Percentiles rank a stretch among this genome's conserved stretches.
These are phyloP conservation scores for Phytophthora hibernalis DNA, from an alignment of 352 stramenopile genomes.

Conservation along the genomic window DNA sequence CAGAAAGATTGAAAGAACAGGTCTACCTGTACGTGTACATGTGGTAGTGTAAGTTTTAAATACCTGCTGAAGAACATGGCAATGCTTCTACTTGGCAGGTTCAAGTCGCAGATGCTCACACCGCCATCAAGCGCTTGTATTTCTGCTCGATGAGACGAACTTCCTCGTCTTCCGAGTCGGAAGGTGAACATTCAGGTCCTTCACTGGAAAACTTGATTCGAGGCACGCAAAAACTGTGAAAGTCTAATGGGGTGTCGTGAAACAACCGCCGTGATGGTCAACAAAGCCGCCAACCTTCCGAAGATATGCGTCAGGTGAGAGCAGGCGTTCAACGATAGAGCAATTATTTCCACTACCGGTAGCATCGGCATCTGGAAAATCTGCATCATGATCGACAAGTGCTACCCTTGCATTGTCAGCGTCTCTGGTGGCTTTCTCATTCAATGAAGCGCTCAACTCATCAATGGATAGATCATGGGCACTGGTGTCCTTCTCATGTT, in stretches of 20 bases:
- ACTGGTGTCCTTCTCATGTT: not conserved
- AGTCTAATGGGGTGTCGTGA: conserved; percentile 55
- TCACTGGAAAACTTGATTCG: conserved; percentile 73
- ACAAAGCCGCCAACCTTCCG: conserved; percentile 53
- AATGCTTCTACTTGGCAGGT: conserved; percentile 9
- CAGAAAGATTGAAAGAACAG: not conserved
- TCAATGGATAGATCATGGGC: conserved; percentile 23
- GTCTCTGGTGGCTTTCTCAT: conserved; percentile 1
- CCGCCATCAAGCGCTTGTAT: conserved; percentile 59
- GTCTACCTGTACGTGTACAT: too few relatives aligned
- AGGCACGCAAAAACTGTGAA: conserved; percentile 81
- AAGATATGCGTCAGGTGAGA: conserved; percentile 59
- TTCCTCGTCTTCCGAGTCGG: conserved; percentile 83
- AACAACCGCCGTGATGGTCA: conserved; percentile 58
- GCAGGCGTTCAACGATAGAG: conserved; percentile 33
- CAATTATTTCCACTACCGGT: conserved; percentile 19
- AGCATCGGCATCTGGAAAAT: conserved; percentile 17
- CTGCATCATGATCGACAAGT: conserved; percentile 13
- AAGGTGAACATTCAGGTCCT: conserved; percentile 33
- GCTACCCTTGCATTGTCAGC: not conserved
- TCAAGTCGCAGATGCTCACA: conserved; percentile 26
- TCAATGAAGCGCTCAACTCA: conserved; percentile 22
- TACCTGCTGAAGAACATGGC: conserved; percentile 28
- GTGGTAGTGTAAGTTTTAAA: conserved; percentile 20
- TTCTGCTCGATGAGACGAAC: conserved; percentile 81